phyloP scores from a whole-genome alignment of 2,329 filamentous ascomycete genomes.

The Moelleriella libera region DNA sequence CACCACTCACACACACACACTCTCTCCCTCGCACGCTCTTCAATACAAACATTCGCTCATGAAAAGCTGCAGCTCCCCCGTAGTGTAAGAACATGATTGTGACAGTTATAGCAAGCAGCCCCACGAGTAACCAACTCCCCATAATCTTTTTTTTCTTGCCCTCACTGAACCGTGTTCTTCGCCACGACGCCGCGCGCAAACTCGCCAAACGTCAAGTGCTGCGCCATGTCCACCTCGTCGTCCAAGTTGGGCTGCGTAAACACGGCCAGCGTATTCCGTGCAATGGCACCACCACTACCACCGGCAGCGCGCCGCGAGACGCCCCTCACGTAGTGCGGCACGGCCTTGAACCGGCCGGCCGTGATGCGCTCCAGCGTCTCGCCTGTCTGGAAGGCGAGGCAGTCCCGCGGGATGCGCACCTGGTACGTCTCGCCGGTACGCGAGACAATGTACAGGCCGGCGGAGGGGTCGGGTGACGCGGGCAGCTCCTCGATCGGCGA shows the following conservation, averaged over 20 bases:
- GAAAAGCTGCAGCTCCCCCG: too few species aligned
- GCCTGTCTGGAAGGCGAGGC: conserved; percentile 91
- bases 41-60: too few species aligned
- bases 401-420: conserved; percentile 80
- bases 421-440: conserved; percentile 73
- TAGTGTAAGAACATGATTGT: too few species aligned
- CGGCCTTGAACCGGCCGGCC: conserved; percentile 78
- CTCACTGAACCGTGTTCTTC: conserved; percentile 38
- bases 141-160: too few species aligned
- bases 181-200: conserved; percentile 52
- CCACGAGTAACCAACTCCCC: too few species aligned
- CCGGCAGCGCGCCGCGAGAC: conserved; percentile 34
- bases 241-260: conserved; percentile 93
- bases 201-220: conserved; percentile 57
- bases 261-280: conserved; percentile 81
- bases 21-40: too few species aligned
- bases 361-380: conserved; percentile 88
- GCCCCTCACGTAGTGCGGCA: conserved; percentile 88
- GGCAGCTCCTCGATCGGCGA: conserved; percentile 55
- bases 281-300: conserved; percentile 37
- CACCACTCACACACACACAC: too few species aligned
- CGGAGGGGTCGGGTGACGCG: conserved; percentile 64
- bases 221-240: conserved; percentile 58
- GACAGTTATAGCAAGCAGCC: too few species aligned
- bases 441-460: conserved; percentile 89